Conservation (phyloP, 75 land plant genomes). For the Sequoiadendron giganteum region DNA sequence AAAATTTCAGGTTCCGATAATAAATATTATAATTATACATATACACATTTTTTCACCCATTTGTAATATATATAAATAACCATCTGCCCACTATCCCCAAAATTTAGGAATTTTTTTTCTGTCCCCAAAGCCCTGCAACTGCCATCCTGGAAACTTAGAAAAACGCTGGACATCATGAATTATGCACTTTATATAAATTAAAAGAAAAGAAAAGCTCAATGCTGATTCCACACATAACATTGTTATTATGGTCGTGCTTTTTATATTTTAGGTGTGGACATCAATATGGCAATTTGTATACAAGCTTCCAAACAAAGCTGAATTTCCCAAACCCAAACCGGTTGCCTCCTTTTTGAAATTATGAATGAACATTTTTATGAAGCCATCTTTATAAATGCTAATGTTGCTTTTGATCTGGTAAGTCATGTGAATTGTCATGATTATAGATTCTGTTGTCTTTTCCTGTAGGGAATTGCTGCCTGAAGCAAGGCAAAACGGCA, state of each 20-base stretch:
- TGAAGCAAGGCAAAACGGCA: not conserved
- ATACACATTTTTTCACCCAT: too few species aligned
- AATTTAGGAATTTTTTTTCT: too few species aligned
- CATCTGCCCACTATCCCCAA: too few species aligned
- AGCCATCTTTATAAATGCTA: not conserved
- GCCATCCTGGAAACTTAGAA: too few species aligned
- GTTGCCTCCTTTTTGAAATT: not conserved
- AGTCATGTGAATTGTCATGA: not conserved
- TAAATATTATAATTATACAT: too few species aligned
- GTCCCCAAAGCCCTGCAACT: too few species aligned
- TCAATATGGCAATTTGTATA: not conserved
- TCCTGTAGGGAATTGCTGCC: constrained; percentile 5
- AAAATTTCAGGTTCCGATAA: too few species aligned
- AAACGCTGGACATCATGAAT: too few species aligned
- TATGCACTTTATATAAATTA: too few species aligned
- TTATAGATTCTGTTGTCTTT: constrained; percentile 2
- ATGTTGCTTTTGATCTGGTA: not conserved
- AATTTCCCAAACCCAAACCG: not conserved
- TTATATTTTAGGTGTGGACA: not conserved
- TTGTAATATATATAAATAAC: too few species aligned
- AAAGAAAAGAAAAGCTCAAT: too few species aligned
- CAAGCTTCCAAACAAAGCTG: not conserved
- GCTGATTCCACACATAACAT: not conserved
- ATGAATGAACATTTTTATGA: not conserved
- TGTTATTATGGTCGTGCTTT: not conserved